Evolutionary conservation across 2,329 filamentous ascomycete species (phyloP).

Genomic region (Scolecobasidium constrictum): DNA sequence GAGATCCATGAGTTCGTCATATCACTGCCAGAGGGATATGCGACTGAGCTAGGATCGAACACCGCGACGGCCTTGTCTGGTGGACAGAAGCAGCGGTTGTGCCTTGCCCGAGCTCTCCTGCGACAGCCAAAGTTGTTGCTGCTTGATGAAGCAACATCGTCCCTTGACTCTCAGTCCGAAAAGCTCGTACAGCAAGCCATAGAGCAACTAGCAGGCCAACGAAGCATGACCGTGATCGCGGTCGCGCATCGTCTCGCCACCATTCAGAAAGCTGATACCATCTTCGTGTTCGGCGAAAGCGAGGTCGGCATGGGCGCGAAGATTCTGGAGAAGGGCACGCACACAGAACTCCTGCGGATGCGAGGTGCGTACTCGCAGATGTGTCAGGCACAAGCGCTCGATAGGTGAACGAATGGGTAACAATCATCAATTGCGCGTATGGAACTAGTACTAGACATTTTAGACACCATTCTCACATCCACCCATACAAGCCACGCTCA

Average conservation of each 20-base stretch:
- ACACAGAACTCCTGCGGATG: slow-evolving; percentile 19
- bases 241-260: slow-evolving; percentile 27
- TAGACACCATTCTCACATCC: too few species aligned
- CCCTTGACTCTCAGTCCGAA: slow-evolving; percentile 23
- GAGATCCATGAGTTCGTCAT: slow-evolving; percentile 29
- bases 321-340: slow-evolving; percentile 23
- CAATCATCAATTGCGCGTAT: too few species aligned
- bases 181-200: slow-evolving; percentile 23
- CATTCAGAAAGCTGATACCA: slow-evolving; percentile 26
- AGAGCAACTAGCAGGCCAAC: slow-evolving; percentile 41
- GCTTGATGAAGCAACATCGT: slow-evolving; percentile 24
- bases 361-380: slow-evolving; percentile 25
- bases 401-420: too few species aligned
- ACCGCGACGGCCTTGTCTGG: slow-evolving; percentile 21
- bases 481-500: too few species aligned
- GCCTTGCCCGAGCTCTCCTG: slow-evolving; percentile 23
- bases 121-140: slow-evolving; percentile 21
- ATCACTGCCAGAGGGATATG: slow-evolving; percentile 31
- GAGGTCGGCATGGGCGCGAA: slow-evolving; percentile 14
- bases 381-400: slow-evolving; percentile 28
- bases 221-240: slow-evolving; percentile 29
- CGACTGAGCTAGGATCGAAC: slow-evolving; percentile 23
- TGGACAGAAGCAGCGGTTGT: slow-evolving; percentile 25
- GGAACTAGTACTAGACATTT: too few species aligned
- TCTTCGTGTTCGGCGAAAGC: slow-evolving; percentile 23